Conservation (phyloP, 2,329 filamentous ascomycete genomes). For the Calonectria pteridis region DNA sequence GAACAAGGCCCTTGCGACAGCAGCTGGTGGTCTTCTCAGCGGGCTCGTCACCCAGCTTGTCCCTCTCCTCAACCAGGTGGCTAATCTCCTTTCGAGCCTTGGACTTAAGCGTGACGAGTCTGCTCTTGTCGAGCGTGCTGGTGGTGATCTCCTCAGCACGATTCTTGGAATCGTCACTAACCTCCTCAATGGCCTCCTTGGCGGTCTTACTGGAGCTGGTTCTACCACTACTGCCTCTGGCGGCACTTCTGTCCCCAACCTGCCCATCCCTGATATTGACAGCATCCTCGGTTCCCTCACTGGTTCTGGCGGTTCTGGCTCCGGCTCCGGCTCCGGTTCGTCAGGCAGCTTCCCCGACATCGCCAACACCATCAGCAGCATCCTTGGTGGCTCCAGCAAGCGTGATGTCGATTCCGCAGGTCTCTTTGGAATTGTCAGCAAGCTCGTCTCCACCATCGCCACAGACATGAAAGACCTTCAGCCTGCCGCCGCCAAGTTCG, state of each 20-base stretch:
- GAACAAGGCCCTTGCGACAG: neutral
- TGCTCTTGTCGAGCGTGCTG: neutral
- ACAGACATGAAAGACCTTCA: neutral
- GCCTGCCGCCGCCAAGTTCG: neutral
- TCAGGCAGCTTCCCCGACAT: neutral
- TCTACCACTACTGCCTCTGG: neutral
- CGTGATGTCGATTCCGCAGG: neutral
- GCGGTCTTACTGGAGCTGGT: neutral
- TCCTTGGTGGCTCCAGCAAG: slow-evolving; percentile 6
- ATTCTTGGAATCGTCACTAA: neutral
- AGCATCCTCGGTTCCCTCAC: neutral
- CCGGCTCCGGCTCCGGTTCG: neutral
- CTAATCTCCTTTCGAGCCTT: neutral
- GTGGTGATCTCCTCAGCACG: neutral
- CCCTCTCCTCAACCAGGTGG: neutral
- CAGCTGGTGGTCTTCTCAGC: neutral
- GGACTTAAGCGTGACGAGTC: neutral
- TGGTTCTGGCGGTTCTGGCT: neutral
- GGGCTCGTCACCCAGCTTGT: neutral
- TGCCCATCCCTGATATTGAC: neutral
- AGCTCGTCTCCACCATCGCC: neutral
- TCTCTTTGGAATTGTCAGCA: neutral
- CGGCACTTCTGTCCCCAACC: neutral
- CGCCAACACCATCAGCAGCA: neutral
- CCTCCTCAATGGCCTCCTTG: neutral